Percentiles rank a stretch among this genome's conserved stretches.
Evolutionary conservation across 1,284 basidiomycete species (phyloP).

Genomic region (Xerocomus minutiporus): DNA sequence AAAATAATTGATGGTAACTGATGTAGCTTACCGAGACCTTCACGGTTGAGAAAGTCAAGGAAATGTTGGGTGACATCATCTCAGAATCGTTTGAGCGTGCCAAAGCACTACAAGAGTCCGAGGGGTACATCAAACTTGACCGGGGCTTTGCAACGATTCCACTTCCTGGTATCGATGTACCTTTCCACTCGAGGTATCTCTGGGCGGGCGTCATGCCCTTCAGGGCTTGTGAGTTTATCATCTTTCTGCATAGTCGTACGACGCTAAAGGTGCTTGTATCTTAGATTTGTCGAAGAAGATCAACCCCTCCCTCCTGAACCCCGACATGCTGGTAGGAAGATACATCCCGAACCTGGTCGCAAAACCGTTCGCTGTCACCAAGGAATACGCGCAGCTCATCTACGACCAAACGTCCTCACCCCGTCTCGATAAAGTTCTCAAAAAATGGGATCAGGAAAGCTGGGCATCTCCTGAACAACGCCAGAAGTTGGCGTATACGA

Average conservation of each 20-base stretch:
- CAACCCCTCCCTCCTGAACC: constrained; percentile 84
- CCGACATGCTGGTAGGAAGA: constrained; percentile 87
- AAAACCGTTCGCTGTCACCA: constrained; percentile 87
- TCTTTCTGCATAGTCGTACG: constrained; percentile 7
- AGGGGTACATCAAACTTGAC: constrained; percentile 92
- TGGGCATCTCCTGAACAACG: constrained; percentile 83
- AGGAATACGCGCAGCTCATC: constrained; percentile 90
- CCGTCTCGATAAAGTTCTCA: constrained; percentile 87
- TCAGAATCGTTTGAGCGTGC: constrained; percentile 78
- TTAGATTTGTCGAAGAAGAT: constrained; percentile 97
- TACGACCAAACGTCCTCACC: constrained; percentile 94
- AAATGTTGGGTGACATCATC: constrained; percentile 89
- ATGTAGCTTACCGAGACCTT: constrained; percentile 77
- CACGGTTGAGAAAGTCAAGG: constrained; percentile 84
- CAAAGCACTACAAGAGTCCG: constrained; percentile 72
- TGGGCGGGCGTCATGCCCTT: constrained; percentile 99
- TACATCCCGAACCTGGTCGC: constrained; percentile 98
- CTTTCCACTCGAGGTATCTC: constrained; percentile 97
- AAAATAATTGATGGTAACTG: constrained; percentile 3
- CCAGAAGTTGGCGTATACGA: constrained; percentile 90
- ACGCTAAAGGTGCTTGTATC: constrained; percentile 18
- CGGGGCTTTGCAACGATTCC: constrained; percentile 96
- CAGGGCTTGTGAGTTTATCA: constrained; percentile 68
- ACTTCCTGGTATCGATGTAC: constrained; percentile 95
- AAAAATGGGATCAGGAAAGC: constrained; percentile 88